Evolutionary conservation across 2,329 filamentous ascomycete species (phyloP), one percentile per base, ranked within the genome.

Genomic region (Fusarium virguliforme): DNA sequence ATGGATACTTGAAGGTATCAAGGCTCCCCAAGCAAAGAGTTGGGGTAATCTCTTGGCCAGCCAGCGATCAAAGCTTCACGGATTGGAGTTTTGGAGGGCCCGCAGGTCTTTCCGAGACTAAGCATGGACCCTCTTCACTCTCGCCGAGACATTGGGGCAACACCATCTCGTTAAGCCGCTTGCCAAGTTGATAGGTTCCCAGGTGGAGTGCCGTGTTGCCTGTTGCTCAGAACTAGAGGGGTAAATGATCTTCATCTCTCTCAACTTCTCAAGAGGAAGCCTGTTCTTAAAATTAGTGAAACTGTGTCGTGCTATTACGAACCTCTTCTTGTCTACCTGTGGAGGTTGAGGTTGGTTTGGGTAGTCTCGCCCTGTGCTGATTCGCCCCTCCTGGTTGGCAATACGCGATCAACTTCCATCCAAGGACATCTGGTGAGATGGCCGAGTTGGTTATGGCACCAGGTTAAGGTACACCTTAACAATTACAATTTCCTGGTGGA

Each of bases 401-500:
- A 43, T 41, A 40, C 32, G 35, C 13, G 0, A 0, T 1, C 0
- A 0, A 0, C 0, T 0, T 0, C 1, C 18, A 71, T 54, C 28
- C 26, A 68, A 41, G 8, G 34, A 68, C 41, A 58, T 35, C 56
- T 60, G 76, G 76, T 76, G 72, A 79, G 77, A 79, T 79, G 77
- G 77, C 77, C 77, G 77, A 79, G 77, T 77, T 79, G 77, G 77
- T 79, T 78, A 79, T 79, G 77, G 77, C 77, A 77, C 67, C 76
- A 79, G 76, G 77, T 79, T 79, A 78, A 79, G 77, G 77, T 74
- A 18, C 18, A 75, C 73, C 75, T 77, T 74, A 74, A 75, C 70
- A 74, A 55, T 72, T 28, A 50, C 57, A 48, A 50, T 65, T 72
- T 79, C 77, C 76, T 79, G 76, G 65, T 78, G 77, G 77, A 78